Evolutionary conservation across 306 rosid species (phyloP).

Genomic region (Begonia fuchsioides): DNA sequence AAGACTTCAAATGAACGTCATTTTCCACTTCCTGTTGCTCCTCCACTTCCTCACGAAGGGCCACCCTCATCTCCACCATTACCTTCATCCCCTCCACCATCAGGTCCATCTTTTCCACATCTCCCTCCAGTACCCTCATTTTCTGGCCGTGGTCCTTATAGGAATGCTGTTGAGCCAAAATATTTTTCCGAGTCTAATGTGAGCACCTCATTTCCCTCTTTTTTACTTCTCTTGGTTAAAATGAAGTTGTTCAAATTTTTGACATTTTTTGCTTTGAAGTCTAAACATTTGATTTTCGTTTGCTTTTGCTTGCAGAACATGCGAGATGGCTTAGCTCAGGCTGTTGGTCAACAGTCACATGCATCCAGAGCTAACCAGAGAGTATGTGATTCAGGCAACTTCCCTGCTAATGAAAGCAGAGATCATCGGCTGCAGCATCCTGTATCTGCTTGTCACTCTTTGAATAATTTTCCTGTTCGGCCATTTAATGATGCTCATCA

Average conservation of each 20-base stretch:
- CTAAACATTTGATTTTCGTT: neutral
- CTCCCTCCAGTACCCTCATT: conserved; percentile 38
- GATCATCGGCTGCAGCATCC: conserved; percentile 46
- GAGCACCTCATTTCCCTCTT: conserved; percentile 12
- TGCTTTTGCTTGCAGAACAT: conserved; percentile 22
- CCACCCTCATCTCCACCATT: conserved; percentile 56
- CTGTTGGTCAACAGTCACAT: conserved; percentile 35
- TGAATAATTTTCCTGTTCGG: conserved; percentile 28
- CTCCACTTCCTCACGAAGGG: conserved; percentile 44
- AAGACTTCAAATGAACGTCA: conserved; percentile 28
- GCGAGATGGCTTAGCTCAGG: conserved; percentile 26
- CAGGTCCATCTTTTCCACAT: conserved; percentile 34
- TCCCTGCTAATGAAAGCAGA: conserved; percentile 38
- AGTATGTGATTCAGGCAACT: conserved; percentile 33
- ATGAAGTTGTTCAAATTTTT: conserved; percentile 9
- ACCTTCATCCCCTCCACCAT: conserved; percentile 68
- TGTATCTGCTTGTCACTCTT: conserved; percentile 36
- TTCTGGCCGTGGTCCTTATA: conserved; percentile 29
- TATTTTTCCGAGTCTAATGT: conserved; percentile 40
- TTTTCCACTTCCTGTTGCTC: conserved; percentile 20
- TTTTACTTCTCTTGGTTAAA: neutral
- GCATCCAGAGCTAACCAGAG: conserved; percentile 37
- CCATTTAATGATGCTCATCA: conserved; percentile 34
- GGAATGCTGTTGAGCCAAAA: conserved; percentile 35
- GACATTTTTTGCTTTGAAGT: conserved; percentile 9